phyloP scores from a whole-genome alignment of 306 rosid genomes.

The Abrus precatorius region DNA sequence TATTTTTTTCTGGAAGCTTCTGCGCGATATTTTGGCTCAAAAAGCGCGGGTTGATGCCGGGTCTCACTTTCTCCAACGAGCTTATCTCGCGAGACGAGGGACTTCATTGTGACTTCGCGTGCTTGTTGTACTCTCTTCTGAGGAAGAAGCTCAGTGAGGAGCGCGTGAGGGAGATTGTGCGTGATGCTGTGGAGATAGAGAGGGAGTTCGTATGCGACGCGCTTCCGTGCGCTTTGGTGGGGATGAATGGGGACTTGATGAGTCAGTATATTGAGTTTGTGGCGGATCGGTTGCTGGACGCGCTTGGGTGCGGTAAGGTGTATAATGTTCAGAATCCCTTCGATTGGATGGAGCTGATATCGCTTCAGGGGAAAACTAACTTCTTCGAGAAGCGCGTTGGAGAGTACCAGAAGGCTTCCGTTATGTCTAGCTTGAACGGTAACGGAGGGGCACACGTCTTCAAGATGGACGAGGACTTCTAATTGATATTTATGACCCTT shows the following conservation, averaged over 20 bases:
- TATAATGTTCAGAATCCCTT: constrained; percentile 79
- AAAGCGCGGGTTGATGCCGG: constrained; percentile 92
- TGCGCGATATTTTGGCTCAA: constrained; percentile 90
- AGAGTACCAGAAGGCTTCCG: constrained; percentile 84
- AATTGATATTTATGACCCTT: not conserved
- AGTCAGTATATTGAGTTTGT: constrained; percentile 83
- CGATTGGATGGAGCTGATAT: constrained; percentile 96
- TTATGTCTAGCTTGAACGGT: constrained; percentile 73
- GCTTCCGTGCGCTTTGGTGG: constrained; percentile 78
- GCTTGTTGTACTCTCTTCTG: constrained; percentile 66
- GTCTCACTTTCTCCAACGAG: constrained; percentile 84
- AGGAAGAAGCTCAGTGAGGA: constrained; percentile 63
- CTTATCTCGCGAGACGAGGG: constrained; percentile 91
- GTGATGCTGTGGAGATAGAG: constrained; percentile 78
- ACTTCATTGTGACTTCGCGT: constrained; percentile 83
- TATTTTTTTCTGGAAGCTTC: constrained; percentile 89
- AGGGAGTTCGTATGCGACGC: constrained; percentile 88
- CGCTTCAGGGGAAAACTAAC: constrained; percentile 88
- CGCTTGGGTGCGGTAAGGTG: constrained; percentile 68
- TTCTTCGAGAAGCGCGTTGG: constrained; percentile 93
- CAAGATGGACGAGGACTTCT: constrained; percentile 78
- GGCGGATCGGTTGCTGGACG: constrained; percentile 73
- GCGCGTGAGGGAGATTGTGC: constrained; percentile 67
- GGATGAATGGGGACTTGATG: constrained; percentile 86
- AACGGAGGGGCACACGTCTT: constrained; percentile 66